Evolutionary conservation across 179 eudicot genomes (phyloP), one percentile per base, ranked within the genome.

Genomic region (Spergularia azorica): DNA sequence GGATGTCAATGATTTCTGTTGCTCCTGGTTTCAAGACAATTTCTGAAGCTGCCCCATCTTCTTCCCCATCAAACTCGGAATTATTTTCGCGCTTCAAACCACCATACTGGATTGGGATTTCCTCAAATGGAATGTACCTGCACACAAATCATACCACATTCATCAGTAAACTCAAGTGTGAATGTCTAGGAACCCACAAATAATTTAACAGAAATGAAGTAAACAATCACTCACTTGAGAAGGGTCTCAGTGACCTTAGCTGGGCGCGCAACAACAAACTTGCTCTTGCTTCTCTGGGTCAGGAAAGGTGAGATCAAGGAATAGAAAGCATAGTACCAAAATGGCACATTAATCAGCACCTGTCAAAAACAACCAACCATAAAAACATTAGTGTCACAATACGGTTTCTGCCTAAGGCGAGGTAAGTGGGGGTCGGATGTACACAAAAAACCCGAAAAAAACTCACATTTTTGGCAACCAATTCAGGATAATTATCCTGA

Each of bases 401-500:
- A 43, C 69, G 74, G 15, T 71, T 15, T 39, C n/a, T 26, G 32
- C 32, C 32, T 26, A 26, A 26, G 32, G 32, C 32, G 32, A 26
- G 32, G 32, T 26, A 26, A 26, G 32, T 0, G 32, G 32, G 32
- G 32, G 32, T 46, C n/a, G 15, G 9, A 21, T 26, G 32, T 26
- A 26, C 32, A 26, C 2, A 56, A 64, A 26, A 0, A 10, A 50
- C 46, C 16, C 20, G 8, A 20, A 57, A 60, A 63, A 38, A 21
- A 77, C 90, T 79, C 72, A 94, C 98, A 80, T 94, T 88, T 83
- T 79, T 89, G n/a, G 87, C 87, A 41, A 94, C 94, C 63, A 94
- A 86, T 72, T 94, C 98, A 41, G 95, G 97, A 72, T 92, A 92
- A 75, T 94, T 90, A 66, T 94, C 95, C 77, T 94, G 95, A 1